Evolutionary conservation across 768 basidiomycete species (phyloP), one percentile per base, ranked within the genome.

Genomic region (Guyanaporus albipodus): DNA sequence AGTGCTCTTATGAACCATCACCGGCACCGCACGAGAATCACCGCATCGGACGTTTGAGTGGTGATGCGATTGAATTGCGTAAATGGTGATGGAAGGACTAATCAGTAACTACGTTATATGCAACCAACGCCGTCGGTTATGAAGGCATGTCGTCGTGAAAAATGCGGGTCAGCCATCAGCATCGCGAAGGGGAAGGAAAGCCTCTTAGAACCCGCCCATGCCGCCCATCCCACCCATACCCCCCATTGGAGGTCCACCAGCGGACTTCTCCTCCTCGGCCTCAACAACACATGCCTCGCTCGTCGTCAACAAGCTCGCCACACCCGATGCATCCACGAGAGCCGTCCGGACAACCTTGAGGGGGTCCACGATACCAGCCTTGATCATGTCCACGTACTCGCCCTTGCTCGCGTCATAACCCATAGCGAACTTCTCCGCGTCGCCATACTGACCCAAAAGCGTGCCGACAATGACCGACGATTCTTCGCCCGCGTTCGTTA

Each of bases 321-420:
- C 94, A 62, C 95, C 93, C 19, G 79, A 74, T 0, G 95, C 94
- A 63, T 98, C 94, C 2, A 94, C 82, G 23, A 97, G 75, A 2
- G 92, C 92, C 3, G 92, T 95, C 58, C 91, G 74, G 41, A 96
- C 94, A 41, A 98, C 95, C 80, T 95, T 95, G 50, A 94, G 73
- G 1, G 93, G 94, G 72, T 98, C 95, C 36, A 97, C 85, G 57
- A 98, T 96, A 60, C 95, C 95, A 23, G 82, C 76, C 67, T 84
- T 77, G 71, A 97, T 86, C 92, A 98, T 93, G 70, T 98, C 91
- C 36, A 86, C 82, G 62, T 91, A 97, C 70, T 94, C 87, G 52
- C 90, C 91, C 72, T 85, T 87, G 60, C 82, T 77, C 21, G 94
- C 92, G 55, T 96, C 91, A 70, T 96, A 96, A 1, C 94, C 89